phyloP scores from a whole-genome alignment of 345 rosid genomes.

The Lepidium sativum region DNA sequence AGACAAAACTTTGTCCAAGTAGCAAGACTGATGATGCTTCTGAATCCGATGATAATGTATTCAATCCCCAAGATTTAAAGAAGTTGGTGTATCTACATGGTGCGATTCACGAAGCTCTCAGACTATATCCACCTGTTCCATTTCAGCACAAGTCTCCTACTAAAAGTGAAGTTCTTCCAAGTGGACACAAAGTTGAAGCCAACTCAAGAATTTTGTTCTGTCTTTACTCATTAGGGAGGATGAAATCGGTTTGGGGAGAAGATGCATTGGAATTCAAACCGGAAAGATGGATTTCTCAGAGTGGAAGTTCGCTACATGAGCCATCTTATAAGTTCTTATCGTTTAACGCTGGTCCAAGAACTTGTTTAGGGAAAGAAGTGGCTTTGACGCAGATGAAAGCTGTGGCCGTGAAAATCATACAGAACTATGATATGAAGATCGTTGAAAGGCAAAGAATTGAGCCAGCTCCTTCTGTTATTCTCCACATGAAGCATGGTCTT shows the following conservation, averaged over 20 bases:
- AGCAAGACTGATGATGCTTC: background rate
- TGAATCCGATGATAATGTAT: background rate
- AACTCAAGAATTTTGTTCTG: slow-evolving; percentile 25
- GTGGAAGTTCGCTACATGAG: slow-evolving; percentile 21
- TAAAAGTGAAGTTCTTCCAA: slow-evolving; percentile 23
- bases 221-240: slow-evolving; percentile 28
- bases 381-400: slow-evolving; percentile 22
- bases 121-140: slow-evolving; percentile 32
- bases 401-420: slow-evolving; percentile 14
- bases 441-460: slow-evolving; percentile 15
- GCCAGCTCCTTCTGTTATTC: slow-evolving; percentile 24
- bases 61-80: slow-evolving; percentile 15
- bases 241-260: slow-evolving; percentile 31
- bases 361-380: slow-evolving; percentile 29
- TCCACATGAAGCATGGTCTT: slow-evolving; percentile 21
- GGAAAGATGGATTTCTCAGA: slow-evolving; percentile 29
- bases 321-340: slow-evolving; percentile 31
- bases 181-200: slow-evolving; percentile 27
- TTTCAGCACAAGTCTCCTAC: slow-evolving; percentile 28
- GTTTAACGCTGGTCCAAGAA: slow-evolving; percentile 29
- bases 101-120: slow-evolving; percentile 25
- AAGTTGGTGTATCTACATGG: slow-evolving; percentile 23
- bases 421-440: slow-evolving; percentile 14
- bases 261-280: slow-evolving; percentile 27
- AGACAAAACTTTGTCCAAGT: background rate